Evolutionary conservation across 2,329 filamentous ascomycete species (phyloP).

Genomic region (Fusarium stilboides): DNA sequence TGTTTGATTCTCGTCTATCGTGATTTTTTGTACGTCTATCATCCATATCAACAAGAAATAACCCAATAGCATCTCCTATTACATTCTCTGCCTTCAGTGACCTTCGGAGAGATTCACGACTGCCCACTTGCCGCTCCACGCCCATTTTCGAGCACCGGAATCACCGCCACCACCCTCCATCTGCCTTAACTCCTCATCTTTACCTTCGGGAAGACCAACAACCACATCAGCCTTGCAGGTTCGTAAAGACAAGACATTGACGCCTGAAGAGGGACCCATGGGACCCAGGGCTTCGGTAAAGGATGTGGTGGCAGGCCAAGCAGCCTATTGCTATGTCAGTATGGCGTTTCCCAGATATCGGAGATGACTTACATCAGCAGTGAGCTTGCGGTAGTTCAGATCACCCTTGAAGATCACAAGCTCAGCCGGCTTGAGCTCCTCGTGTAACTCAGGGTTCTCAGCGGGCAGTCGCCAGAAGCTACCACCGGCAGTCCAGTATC

Average conservation of each 20-base stretch:
- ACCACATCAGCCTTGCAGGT: conserved; percentile 98
- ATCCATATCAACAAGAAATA: conserved; percentile 24
- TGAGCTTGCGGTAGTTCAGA: conserved; percentile 95
- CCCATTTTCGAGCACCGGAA: conserved; percentile 83
- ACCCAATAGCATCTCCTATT: background rate
- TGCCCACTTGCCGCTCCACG: conserved; percentile 96
- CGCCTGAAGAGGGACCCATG: conserved; percentile 82
- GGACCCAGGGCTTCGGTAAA: conserved; percentile 90
- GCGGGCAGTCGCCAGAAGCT: conserved; percentile 90
- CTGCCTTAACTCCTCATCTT: conserved; percentile 84
- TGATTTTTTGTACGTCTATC: conserved; percentile 28
- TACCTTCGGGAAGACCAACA: conserved; percentile 85
- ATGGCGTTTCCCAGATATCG: background rate
- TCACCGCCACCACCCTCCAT: conserved; percentile 80
- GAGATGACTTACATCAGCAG: conserved; percentile 78
- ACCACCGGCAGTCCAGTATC: conserved; percentile 91
- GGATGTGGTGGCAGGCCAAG: conserved; percentile 89
- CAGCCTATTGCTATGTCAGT: conserved; percentile 51
- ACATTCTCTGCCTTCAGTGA: conserved; percentile 42
- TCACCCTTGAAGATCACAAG: conserved; percentile 98
- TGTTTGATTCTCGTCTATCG: background rate
- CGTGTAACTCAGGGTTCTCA: conserved; percentile 75
- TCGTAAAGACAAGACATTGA: conserved; percentile 88
- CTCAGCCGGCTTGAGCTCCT: conserved; percentile 86
- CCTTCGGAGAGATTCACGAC: conserved; percentile 74